Evolutionary conservation across 805 yeast genomes (phyloP).

Genomic region (Candida michaelii): DNA sequence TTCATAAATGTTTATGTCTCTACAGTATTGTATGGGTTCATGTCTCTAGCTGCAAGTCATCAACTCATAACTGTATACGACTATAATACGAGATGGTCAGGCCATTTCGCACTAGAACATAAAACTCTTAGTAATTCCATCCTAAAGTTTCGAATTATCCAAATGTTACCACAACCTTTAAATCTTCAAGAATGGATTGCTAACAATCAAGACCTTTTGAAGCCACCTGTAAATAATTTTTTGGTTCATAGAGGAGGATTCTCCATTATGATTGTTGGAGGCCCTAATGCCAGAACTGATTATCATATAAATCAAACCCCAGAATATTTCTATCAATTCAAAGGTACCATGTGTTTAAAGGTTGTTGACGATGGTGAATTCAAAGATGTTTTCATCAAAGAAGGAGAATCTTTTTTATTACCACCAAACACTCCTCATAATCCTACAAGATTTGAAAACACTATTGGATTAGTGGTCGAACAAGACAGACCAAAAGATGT

Average conservation of each 20-base stretch:
- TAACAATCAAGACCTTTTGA: constrained; percentile 70
- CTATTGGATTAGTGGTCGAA: constrained; percentile 88
- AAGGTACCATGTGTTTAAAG: constrained; percentile 79
- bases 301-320: constrained; percentile 94
- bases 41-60: too few species aligned
- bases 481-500: constrained; percentile 80
- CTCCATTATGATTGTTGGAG: constrained; percentile 94
- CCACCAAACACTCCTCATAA: constrained; percentile 88
- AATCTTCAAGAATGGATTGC: constrained; percentile 78
- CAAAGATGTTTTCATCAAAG: constrained; percentile 69
- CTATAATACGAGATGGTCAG: too few species aligned
- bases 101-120: too few species aligned
- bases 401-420: constrained; percentile 85
- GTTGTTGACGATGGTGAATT: constrained; percentile 75
- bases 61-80: too few species aligned
- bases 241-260: constrained; percentile 90
- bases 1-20: too few species aligned
- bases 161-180: constrained; percentile 65
- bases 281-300: constrained; percentile 92
- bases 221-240: constrained; percentile 91
- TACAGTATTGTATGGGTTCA: too few species aligned
- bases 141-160: too few species aligned
- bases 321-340: constrained; percentile 86
- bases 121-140: too few species aligned
- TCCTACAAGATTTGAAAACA: constrained; percentile 82